Base-by-base conservation (phyloP, 208 protist genomes). In the Acanthamoeba royreba region DNA sequence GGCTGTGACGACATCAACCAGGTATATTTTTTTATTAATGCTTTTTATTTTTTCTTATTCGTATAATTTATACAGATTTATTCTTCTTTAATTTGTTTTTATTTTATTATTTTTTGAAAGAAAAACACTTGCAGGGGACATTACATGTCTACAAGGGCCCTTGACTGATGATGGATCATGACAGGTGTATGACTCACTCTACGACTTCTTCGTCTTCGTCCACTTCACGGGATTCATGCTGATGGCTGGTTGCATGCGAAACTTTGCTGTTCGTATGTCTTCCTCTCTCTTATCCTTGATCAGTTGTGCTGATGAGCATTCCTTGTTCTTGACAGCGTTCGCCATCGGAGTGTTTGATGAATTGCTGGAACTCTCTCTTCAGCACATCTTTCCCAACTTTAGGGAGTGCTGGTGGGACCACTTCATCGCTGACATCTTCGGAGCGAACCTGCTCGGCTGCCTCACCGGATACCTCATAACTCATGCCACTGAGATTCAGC, bases 321-420 rank as follows among this genome's bases (percentile, higher is more conserved):
- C 22, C 33, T 83, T 9, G 9, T 31, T 42, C 11, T 49, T 25
- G 19, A 4, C 81, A 89, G 81, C 81, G 5, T 89, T 89, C 33
- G 28, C 35, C 25, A 61, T 89, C 19, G 52, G 81, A n/a, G 52
- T 89, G n/a, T 89, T 55, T 9, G 81, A 89, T 40, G 81, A 89
- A 33, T 35, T 89, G 25, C 19, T 89, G 25, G 81, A 89, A 31
- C 35, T 89, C n/a, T 66, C 49, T 8, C 52, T 89, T 22, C 49
- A 89, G 81, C 81, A 89, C 52, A 89, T 89, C 81, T 89, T 89
- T 40, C 81, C 81, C 46, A 89, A 89, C 81, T 89, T 89, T 40
- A n/a, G 52, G 66, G 22, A 83, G 72, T 89, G 81, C 52, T 89
- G 81, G 81, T 89, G 81, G 81, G 81, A 89, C 52, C 81, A 89